Evolutionary conservation across 495 filamentous ascomycete species (phyloP).

Genomic region (Podospora bellae-mahoneyi): DNA sequence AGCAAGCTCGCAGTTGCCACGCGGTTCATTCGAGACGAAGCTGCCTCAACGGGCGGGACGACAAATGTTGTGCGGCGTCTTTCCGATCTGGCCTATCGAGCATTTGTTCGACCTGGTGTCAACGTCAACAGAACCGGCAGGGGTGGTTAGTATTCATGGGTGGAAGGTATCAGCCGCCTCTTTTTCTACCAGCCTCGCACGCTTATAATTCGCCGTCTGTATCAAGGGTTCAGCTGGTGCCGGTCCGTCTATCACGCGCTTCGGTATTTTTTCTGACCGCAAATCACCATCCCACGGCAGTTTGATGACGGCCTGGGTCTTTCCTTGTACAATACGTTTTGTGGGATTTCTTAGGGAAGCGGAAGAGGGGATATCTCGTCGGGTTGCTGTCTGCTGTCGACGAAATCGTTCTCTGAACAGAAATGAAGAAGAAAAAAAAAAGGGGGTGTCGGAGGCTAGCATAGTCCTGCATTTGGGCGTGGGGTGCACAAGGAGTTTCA

Average conservation of each 20-base stretch:
- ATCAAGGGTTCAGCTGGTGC: background rate
- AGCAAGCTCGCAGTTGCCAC: constrained; percentile 76
- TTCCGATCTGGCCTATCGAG: constrained; percentile 62
- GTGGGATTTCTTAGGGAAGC: background rate
- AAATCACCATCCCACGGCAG: background rate
- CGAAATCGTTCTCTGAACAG: background rate
- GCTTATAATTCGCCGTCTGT: background rate
- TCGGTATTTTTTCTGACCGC: background rate
- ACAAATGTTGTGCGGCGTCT: constrained; percentile 78
- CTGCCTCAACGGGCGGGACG: constrained; percentile 62
- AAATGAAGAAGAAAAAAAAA: background rate
- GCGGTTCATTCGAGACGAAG: constrained; percentile 75
- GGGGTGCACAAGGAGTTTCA: background rate
- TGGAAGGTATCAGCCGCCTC: background rate
- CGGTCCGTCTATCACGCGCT: background rate
- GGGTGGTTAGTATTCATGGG: background rate
- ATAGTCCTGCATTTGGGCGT: background rate
- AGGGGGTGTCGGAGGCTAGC: background rate
- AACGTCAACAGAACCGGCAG: constrained; percentile 26
- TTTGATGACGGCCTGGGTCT: background rate
- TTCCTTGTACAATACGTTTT: background rate
- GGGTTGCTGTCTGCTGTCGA: background rate
- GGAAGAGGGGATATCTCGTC: background rate
- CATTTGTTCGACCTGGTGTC: constrained; percentile 42
- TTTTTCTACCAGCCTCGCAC: background rate